Evolutionary conservation across 345 rosid species (phyloP), one percentile per base, ranked within the genome.

Genomic region (Salix koriyanagi): DNA sequence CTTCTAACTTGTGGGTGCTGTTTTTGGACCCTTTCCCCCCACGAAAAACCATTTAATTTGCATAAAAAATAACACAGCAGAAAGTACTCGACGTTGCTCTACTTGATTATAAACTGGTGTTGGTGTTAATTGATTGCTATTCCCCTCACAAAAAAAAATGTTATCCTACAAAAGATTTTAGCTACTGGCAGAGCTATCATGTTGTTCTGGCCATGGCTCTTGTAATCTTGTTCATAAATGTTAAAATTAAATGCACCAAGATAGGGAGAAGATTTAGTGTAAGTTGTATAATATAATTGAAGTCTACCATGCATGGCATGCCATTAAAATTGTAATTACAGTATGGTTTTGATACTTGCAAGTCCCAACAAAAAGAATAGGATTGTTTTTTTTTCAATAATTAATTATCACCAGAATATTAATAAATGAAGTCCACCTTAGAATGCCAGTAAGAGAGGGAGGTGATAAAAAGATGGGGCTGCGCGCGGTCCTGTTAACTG

Each of bases 391-490:
- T 26, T 69, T 52, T 9, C 18, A 32, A 69, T 58, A 34, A 15
- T 39, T 46, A 66, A 79, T 75, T 46, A 75, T 77, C 67, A 73
- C 41, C 48, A 65, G 74, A 72, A 65, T 64, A 70, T 70, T 69
- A 81, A 70, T 75, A 71, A 81, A 70, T 75, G 77, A 62, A 77
- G 69, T 65, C 65, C 65, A 70, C 76, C 62, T 48, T 77, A 75
- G 75, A 67, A 37, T 37, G 50, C 36, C 56, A 72, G 75, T 72
- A 70, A 70, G 70, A 62, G 83, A n/a, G 75, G 73, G 79, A 75
- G 81, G 80, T 70, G 75, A 72, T 77, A 81, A 76, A 80, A 79
- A 82, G 83, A 82, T 81, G 64, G 75, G 50, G 79, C 84, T 79
- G 79, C 26, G 26, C 26, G 26, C 25, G 66, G 37, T 70, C 79